These are phyloP conservation scores for Athelia sp. DNA, from an alignment of 1,284 basidiomycete species.

Conservation along the genomic window DNA sequence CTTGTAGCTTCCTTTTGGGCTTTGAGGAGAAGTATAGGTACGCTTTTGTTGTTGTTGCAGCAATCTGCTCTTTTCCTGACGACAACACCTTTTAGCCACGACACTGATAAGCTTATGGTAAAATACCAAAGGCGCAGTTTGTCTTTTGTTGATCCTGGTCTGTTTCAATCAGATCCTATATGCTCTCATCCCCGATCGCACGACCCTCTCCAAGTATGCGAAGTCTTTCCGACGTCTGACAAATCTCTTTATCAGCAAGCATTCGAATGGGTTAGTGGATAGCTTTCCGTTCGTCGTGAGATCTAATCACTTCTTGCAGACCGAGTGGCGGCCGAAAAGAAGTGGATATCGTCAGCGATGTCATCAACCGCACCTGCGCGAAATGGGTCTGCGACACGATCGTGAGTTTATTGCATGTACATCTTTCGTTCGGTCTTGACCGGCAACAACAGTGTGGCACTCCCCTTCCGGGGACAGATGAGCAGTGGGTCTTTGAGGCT, in stretches of 20 bases:
- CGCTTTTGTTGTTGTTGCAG: no score
- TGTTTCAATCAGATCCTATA: neutral
- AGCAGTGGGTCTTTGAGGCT: neutral
- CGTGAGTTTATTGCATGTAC: neutral
- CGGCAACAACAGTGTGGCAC: neutral
- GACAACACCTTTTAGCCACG: neutral
- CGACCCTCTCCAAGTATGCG: neutral
- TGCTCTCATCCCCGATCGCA: neutral
- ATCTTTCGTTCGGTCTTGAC: neutral
- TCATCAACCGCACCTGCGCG: slow-evolving; percentile 1
- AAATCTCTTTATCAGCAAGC: no score
- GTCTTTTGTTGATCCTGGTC: no score
- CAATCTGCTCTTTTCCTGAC: no score
- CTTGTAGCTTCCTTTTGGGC: neutral
- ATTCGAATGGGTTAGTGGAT: no score
- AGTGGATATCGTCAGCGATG: slow-evolving; percentile 1
- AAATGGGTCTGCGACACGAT: slow-evolving; percentile 2
- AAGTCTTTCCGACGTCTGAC: no score
- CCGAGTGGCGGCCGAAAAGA: no score
- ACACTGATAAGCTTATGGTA: neutral
- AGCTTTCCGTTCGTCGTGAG: no score
- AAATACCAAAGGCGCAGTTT: no score
- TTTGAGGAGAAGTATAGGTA: neutral
- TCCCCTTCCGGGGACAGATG: neutral
- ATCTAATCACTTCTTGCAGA: no score